These are phyloP conservation scores for Nakaseomyces nivariensis DNA, from an alignment of 1,139 yeast species.

Conservation along the genomic window DNA sequence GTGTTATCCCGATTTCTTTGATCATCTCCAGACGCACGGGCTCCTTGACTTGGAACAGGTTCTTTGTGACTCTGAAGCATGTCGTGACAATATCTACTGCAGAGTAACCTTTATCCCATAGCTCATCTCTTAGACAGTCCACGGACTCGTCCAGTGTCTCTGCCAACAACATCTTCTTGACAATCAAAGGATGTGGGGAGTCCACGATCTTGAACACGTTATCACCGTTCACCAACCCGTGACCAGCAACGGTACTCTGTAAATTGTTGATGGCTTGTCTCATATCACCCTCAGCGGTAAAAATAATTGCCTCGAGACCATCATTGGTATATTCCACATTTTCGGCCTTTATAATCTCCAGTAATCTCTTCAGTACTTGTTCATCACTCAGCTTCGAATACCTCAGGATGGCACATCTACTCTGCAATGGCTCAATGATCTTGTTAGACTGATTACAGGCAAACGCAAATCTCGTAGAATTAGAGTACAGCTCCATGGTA, in stretches of 20 bases:
- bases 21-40: conserved; percentile 62
- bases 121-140: conserved; percentile 45
- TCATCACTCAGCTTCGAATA: conserved; percentile 74
- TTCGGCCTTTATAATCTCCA: conserved; percentile 64
- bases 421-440: conserved; percentile 92
- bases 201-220: conserved; percentile 94
- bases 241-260: conserved; percentile 91
- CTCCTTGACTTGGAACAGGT: conserved; percentile 59
- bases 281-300: conserved; percentile 98
- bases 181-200: conserved; percentile 87
- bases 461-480: conserved; percentile 92
- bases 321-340: conserved; percentile 73
- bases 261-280: conserved; percentile 92
- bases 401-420: conserved; percentile 90
- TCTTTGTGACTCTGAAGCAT: conserved; percentile 77
- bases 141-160: conserved; percentile 58
- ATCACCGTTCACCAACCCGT: conserved; percentile 77
- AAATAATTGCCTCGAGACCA: conserved; percentile 88
- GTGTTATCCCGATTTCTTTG: conserved; percentile 79
- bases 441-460: conserved; percentile 93
- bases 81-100: conserved; percentile 91
- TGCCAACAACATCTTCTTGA: conserved; percentile 62
- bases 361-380: conserved; percentile 67
- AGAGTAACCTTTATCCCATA: conserved; percentile 88
- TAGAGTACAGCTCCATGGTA: conserved; percentile 93